A percentile compares a stretch with the other conserved stretches of the same genome.
Evolutionary conservation across 257 asterid species (phyloP).

Genomic region (Scutellaria galericulata): DNA sequence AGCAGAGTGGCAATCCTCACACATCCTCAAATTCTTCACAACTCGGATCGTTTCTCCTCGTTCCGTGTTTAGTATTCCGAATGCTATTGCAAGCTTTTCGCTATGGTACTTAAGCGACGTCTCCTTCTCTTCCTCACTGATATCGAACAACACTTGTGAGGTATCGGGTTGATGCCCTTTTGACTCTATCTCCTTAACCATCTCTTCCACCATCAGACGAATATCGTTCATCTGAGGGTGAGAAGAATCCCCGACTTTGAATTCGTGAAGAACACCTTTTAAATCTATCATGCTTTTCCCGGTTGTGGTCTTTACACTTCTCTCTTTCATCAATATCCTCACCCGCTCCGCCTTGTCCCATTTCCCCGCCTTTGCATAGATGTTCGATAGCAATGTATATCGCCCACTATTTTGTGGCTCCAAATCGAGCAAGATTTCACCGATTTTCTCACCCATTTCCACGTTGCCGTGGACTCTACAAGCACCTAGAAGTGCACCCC

Average conservation of each 20-base stretch:
- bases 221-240: constrained; percentile 42
- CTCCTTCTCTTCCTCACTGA: constrained; percentile 59
- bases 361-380: constrained; percentile 58
- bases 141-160: constrained; percentile 51
- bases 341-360: constrained; percentile 50
- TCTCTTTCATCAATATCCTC: constrained; percentile 54
- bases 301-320: constrained; percentile 41
- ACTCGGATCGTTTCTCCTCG: constrained; percentile 46
- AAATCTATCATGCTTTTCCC: constrained; percentile 48
- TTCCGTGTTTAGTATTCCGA: constrained; percentile 46
- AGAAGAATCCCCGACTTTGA: constrained; percentile 52
- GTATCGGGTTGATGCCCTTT: constrained; percentile 45
- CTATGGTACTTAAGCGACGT: constrained; percentile 56
- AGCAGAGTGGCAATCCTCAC: constrained; percentile 58
- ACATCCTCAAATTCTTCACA: constrained; percentile 58
- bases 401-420: constrained; percentile 57
- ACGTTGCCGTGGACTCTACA: constrained; percentile 54
- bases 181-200: constrained; percentile 36
- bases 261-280: constrained; percentile 47
- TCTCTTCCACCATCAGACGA: constrained; percentile 37
- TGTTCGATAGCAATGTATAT: constrained; percentile 54
- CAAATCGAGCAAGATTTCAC: constrained; percentile 50
- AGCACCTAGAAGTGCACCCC: constrained; percentile 62
- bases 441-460: constrained; percentile 52
- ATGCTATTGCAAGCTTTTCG: constrained; percentile 68